Conservation (phyloP, 345 rosid genomes). For the Ceriops tagal region DNA sequence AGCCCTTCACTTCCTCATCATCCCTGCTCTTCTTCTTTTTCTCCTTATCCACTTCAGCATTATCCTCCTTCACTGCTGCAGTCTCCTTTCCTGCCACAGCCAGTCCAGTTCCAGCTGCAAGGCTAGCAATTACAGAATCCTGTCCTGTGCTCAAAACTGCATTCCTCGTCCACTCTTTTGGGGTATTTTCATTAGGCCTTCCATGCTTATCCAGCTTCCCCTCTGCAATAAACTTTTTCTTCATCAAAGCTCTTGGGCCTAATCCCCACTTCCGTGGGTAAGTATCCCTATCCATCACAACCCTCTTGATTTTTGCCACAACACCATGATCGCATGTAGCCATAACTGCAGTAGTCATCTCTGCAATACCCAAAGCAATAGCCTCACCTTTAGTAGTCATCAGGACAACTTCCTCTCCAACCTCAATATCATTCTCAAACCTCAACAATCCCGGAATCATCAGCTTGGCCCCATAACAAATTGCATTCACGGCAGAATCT, state of each 20-base stretch:
- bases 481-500: conserved; percentile 92
- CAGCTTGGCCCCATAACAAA: conserved; percentile 91
- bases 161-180: conserved; percentile 75
- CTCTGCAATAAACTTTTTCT: conserved; percentile 76
- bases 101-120: conserved; percentile 55
- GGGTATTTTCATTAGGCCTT: conserved; percentile 76
- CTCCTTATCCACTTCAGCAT: conserved; percentile 15
- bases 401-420: conserved; percentile 80
- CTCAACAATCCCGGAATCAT: conserved; percentile 91
- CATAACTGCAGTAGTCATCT: conserved; percentile 95
- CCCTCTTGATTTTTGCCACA: conserved; percentile 94
- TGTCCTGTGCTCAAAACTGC: conserved; percentile 67
- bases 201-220: conserved; percentile 91
- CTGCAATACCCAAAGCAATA: conserved; percentile 83
- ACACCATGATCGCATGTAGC: conserved; percentile 95
- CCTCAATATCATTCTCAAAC: conserved; percentile 85
- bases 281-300: conserved; percentile 96
- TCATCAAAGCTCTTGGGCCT: conserved; percentile 82
- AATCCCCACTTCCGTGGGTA: conserved; percentile 97
- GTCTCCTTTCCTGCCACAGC: conserved; percentile 24
- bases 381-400: conserved; percentile 99
- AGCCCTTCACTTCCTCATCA: conserved; percentile 36
- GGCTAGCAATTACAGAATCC: conserved; percentile 63
- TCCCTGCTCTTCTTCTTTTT: conserved; percentile 38
- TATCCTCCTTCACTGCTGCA: conserved; percentile 22